Conservation (phyloP, 495 filamentous ascomycete genomes). For the Trichocladium uniseriatum region DNA sequence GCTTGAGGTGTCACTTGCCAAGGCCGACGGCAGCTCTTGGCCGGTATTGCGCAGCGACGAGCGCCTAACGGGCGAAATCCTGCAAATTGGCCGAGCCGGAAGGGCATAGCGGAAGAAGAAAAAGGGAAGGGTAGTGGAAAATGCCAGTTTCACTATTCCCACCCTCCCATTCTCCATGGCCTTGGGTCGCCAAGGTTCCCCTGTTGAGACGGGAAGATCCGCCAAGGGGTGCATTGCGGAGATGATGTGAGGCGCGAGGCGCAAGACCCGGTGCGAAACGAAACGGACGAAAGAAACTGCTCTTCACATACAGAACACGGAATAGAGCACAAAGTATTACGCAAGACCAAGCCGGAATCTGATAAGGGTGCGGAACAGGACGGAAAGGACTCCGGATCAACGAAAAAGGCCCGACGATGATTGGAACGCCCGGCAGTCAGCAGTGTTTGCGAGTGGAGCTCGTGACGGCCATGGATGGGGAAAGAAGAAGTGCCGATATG, state of each 20-base stretch:
- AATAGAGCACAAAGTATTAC: background rate
- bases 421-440: background rate
- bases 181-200: background rate
- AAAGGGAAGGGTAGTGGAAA: background rate
- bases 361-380: background rate
- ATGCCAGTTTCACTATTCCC: background rate
- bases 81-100: slow-evolving; percentile 74
- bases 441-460: background rate
- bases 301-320: background rate
- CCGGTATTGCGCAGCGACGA: slow-evolving; percentile 83
- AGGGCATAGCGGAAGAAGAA: slow-evolving; percentile 38
- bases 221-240: slow-evolving; percentile 11
- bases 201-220: background rate
- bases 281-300: too few relatives aligned
- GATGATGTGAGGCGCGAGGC: slow-evolving; percentile 7
- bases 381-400: background rate
- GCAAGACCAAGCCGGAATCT: background rate
- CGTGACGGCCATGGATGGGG: background rate
- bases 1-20: slow-evolving; percentile 74
- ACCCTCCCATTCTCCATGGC: too few relatives aligned
- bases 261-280: slow-evolving; percentile 2
- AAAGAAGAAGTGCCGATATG: slow-evolving; percentile 11
- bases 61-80: slow-evolving; percentile 63
- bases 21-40: slow-evolving; percentile 79
- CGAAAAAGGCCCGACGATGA: background rate